phyloP scores from a whole-genome alignment of 805 yeast genomes.

The Dipodascus geniculatus region DNA sequence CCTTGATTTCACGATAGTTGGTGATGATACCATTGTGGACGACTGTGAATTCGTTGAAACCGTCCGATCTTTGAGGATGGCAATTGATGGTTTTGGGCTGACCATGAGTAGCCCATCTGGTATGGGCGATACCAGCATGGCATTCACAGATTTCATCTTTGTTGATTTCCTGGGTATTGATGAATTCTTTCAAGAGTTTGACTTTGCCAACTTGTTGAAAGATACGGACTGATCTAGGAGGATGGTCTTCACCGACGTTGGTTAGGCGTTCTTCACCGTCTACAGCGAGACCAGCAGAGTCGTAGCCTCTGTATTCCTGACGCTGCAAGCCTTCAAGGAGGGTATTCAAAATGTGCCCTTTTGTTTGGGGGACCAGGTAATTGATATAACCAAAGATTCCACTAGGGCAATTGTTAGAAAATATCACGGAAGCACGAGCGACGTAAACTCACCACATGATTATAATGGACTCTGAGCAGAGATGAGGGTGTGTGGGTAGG shows the following conservation, averaged over 20 bases:
- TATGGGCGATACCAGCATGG: constrained; percentile 96
- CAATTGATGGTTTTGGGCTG: constrained; percentile 77
- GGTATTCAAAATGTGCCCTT: constrained; percentile 87
- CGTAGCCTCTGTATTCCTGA: constrained; percentile 96
- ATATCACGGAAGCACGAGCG: not conserved
- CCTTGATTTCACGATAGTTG: constrained; percentile 82
- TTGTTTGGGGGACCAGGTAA: constrained; percentile 78
- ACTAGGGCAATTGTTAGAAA: constrained; percentile 29
- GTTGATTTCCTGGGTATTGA: constrained; percentile 35
- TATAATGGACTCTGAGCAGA: too few relatives aligned
- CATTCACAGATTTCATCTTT: constrained; percentile 50
- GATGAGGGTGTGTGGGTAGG: too few relatives aligned
- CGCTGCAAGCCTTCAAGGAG: constrained; percentile 64
- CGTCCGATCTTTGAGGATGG: constrained; percentile 93
- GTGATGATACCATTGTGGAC: constrained; percentile 99
- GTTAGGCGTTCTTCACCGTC: constrained; percentile 56
- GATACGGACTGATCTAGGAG: constrained; percentile 52
- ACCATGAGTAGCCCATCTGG: constrained; percentile 99
- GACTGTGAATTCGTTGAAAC: constrained; percentile 68
- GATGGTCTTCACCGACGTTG: not conserved
- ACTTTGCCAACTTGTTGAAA: constrained; percentile 91
- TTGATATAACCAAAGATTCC: constrained; percentile 98
- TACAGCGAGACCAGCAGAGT: constrained; percentile 91
- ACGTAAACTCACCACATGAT: not conserved
- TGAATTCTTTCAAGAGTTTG: constrained; percentile 58